Percentiles rank a stretch among this genome's conserved stretches.
Conservation (phyloP, 495 filamentous ascomycete genomes). For the Tuber umbilicatum region DNA sequence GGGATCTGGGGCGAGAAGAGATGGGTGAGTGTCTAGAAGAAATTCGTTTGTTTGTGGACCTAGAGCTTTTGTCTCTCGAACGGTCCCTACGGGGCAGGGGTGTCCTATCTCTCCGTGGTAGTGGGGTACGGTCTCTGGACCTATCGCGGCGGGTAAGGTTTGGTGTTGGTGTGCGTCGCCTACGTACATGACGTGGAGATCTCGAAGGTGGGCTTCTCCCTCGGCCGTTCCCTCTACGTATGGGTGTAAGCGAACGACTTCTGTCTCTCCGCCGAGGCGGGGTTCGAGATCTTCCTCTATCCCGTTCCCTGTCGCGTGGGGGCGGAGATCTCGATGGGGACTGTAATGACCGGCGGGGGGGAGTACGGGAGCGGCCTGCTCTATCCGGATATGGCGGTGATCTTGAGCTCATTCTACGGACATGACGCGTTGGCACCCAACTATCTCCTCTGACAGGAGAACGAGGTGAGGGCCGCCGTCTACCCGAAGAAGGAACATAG, state of each 20-base stretch:
- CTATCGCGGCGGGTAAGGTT: slow-evolving; percentile 24
- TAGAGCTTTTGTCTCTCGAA: slow-evolving; percentile 32
- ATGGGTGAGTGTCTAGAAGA: slow-evolving; percentile 19
- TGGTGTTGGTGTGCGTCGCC: slow-evolving; percentile 29
- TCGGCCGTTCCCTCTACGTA: slow-evolving; percentile 31
- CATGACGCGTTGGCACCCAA: slow-evolving; percentile 37
- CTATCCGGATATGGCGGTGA: slow-evolving; percentile 36
- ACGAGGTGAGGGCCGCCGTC: slow-evolving; percentile 29
- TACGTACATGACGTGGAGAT: slow-evolving; percentile 35
- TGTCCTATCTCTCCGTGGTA: slow-evolving; percentile 34
- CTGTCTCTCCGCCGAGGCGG: slow-evolving; percentile 30
- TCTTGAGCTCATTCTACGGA: slow-evolving; percentile 28
- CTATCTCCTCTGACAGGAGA: slow-evolving; percentile 38
- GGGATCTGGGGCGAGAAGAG: slow-evolving; percentile 27
- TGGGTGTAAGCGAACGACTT: slow-evolving; percentile 36
- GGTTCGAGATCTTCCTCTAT: slow-evolving; percentile 32
- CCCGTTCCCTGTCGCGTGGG: slow-evolving; percentile 24
- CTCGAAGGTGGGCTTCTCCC: slow-evolving; percentile 30
- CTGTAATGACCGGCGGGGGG: slow-evolving; percentile 27
- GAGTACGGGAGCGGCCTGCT: slow-evolving; percentile 25
- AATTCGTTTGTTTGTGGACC: slow-evolving; percentile 26
- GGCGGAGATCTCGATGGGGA: slow-evolving; percentile 31
- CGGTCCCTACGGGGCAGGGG: slow-evolving; percentile 23
- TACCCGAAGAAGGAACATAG: slow-evolving; percentile 35
- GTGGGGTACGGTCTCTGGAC: slow-evolving; percentile 34